Evolutionary conservation across 2,329 filamentous ascomycete genomes (phyloP).

Genomic region (Salinomyces thailandicus): DNA sequence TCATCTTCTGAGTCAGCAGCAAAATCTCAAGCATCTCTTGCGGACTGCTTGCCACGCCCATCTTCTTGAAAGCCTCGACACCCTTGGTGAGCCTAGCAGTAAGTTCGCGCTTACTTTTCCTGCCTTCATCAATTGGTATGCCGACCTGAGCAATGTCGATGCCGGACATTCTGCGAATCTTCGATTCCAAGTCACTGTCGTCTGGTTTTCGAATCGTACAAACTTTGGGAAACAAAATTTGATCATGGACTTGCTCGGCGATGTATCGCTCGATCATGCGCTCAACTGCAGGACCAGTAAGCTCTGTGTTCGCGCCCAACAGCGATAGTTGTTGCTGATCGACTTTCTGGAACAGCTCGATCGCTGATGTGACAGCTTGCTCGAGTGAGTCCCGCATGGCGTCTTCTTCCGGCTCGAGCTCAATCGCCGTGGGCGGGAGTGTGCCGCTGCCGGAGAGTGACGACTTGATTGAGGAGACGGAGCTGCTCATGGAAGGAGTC

Average conservation of each 20-base stretch:
- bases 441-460: conserved; percentile 30
- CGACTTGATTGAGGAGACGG: conserved; percentile 25
- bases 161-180: conserved; percentile 85
- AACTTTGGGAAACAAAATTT: conserved; percentile 71
- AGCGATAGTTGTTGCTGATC: conserved; percentile 92
- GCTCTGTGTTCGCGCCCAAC: conserved; percentile 80
- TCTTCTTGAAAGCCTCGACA: conserved; percentile 81
- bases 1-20: conserved; percentile 68
- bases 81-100: conserved; percentile 65
- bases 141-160: conserved; percentile 93
- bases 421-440: conserved; percentile 43
- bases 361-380: conserved; percentile 82
- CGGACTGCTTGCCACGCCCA: conserved; percentile 64
- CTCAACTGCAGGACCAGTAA: conserved; percentile 87
- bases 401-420: conserved; percentile 82
- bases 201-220: conserved; percentile 68
- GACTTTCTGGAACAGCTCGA: conserved; percentile 89
- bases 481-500: conserved; percentile 24
- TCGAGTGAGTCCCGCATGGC: conserved; percentile 81
- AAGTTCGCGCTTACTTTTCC: conserved; percentile 69
- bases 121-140: conserved; percentile 70
- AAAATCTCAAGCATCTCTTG: conserved; percentile 82
- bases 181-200: conserved; percentile 76
- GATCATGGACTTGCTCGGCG: conserved; percentile 80
- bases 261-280: conserved; percentile 91